A percentile compares a stretch with the other conserved stretches of the same genome.
Evolutionary conservation across 768 basidiomycete species (phyloP).

Genomic region (Pulveroboletus sp.): DNA sequence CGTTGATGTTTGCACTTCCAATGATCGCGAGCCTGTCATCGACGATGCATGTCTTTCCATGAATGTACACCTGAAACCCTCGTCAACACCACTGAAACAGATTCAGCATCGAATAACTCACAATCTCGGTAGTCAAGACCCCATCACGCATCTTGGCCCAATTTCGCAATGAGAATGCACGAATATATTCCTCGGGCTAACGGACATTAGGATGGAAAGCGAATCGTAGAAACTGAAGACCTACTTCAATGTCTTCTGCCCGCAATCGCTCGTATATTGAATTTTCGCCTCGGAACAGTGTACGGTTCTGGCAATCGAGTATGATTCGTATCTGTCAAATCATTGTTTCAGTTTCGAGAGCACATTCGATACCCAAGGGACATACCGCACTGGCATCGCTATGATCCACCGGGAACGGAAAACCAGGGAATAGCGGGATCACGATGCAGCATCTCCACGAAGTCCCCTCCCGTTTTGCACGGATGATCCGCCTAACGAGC

Average conservation of each 20-base stretch:
- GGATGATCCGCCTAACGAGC: slow-evolving; percentile 84
- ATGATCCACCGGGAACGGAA: slow-evolving; percentile 90
- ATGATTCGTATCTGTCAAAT: slow-evolving; percentile 80
- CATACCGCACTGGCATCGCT: slow-evolving; percentile 88
- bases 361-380: slow-evolving; percentile 4
- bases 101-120: slow-evolving; percentile 24
- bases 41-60: slow-evolving; percentile 71
- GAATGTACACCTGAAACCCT: slow-evolving; percentile 73
- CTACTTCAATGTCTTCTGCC: slow-evolving; percentile 85
- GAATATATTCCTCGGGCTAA: slow-evolving; percentile 92
- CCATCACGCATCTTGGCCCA: slow-evolving; percentile 92
- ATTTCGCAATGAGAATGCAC: slow-evolving; percentile 85
- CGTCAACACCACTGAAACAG: slow-evolving; percentile 8
- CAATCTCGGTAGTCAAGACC: slow-evolving; percentile 85
- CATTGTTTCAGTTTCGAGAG: neutral
- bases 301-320: slow-evolving; percentile 90
- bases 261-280: slow-evolving; percentile 87
- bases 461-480: slow-evolving; percentile 75
- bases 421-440: slow-evolving; percentile 90
- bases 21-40: slow-evolving; percentile 95
- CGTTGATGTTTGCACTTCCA: slow-evolving; percentile 97
- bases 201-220: neutral
- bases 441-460: slow-evolving; percentile 93
- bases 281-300: slow-evolving; percentile 83
- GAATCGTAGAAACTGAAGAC: neutral